These are phyloP conservation scores for Dillenia suffruticosa DNA, from an alignment of 164 flowering plant genomes.

Conservation along the genomic window DNA sequence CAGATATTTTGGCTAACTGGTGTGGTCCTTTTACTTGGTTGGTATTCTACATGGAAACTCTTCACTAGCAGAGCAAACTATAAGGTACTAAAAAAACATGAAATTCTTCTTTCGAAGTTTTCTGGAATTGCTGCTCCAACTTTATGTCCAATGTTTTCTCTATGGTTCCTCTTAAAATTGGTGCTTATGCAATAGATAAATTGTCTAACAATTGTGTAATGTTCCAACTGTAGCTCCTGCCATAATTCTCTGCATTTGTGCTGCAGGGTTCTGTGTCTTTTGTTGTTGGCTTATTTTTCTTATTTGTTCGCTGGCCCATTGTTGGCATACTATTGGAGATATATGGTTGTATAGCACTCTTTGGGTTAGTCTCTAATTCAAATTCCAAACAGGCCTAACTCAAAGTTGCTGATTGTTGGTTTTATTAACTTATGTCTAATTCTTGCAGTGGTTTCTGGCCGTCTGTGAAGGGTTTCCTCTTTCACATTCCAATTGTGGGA, in stretches of 20 bases:
- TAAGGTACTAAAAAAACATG: conserved; percentile 39
- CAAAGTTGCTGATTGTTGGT: conserved; percentile 2
- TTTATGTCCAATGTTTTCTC: too few relatives aligned
- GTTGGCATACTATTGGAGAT: conserved; percentile 63
- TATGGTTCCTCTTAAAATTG: too few relatives aligned
- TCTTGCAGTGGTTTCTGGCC: conserved; percentile 70
- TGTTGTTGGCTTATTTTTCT: conserved; percentile 58
- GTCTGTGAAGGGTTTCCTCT: conserved; percentile 49
- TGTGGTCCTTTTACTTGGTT: conserved; percentile 64
- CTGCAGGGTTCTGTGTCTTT: conserved; percentile 72
- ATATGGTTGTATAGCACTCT: conserved; percentile 60
- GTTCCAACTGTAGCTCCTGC: too few relatives aligned
- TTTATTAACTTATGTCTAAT: conserved; percentile 3
- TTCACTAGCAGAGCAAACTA: conserved; percentile 51
- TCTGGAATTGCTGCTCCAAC: too few relatives aligned
- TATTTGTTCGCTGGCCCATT: conserved; percentile 83
- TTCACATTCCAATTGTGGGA: conserved; percentile 71
- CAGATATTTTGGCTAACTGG: conserved; percentile 64
- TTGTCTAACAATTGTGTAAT: too few relatives aligned
- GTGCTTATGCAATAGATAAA: too few relatives aligned
- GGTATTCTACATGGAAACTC: conserved; percentile 59
- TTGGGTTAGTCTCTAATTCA: conserved; percentile 44
- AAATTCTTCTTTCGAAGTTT: too few relatives aligned
- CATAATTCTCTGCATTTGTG: background rate
- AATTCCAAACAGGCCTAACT: background rate